Evolutionary conservation across 768 basidiomycete species (phyloP).

Genomic region (Podaxis mareebaensis): DNA sequence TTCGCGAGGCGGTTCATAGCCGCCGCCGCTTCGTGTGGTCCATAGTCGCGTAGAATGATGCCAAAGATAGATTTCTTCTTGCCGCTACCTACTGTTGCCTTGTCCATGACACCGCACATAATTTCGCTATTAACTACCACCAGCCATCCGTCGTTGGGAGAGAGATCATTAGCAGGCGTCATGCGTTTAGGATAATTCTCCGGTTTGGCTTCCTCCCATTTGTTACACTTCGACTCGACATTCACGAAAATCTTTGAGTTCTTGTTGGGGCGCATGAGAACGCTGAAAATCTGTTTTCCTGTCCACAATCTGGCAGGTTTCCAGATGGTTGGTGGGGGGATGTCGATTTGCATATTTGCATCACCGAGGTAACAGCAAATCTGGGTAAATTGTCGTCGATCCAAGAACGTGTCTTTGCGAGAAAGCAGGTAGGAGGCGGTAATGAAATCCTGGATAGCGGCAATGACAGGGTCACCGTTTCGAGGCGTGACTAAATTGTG

Average conservation of each 20-base stretch:
- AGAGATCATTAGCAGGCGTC: constrained; percentile 76
- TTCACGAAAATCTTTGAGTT: constrained; percentile 84
- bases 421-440: constrained; percentile 97
- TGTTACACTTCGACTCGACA: constrained; percentile 94
- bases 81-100: constrained; percentile 94
- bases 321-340: constrained; percentile 93
- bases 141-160: constrained; percentile 97
- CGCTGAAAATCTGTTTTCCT: constrained; percentile 97
- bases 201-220: constrained; percentile 73
- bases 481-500: constrained; percentile 97
- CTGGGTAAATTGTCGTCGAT: constrained; percentile 93
- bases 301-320: constrained; percentile 96
- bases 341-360: constrained; percentile 88
- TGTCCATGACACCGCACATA: constrained; percentile 99
- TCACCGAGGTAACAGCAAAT: constrained; percentile 95
- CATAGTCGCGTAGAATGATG: constrained; percentile 96
- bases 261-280: constrained; percentile 93
- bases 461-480: constrained; percentile 98
- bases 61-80: constrained; percentile 99
- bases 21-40: constrained; percentile 87
- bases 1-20: constrained; percentile 98
- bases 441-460: constrained; percentile 99
- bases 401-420: constrained; percentile 88
- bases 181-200: constrained; percentile 60
- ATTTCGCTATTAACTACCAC: constrained; percentile 98